These are phyloP conservation scores for Lepraria neglecta DNA, from an alignment of 495 filamentous ascomycete genomes.

Conservation along the genomic window DNA sequence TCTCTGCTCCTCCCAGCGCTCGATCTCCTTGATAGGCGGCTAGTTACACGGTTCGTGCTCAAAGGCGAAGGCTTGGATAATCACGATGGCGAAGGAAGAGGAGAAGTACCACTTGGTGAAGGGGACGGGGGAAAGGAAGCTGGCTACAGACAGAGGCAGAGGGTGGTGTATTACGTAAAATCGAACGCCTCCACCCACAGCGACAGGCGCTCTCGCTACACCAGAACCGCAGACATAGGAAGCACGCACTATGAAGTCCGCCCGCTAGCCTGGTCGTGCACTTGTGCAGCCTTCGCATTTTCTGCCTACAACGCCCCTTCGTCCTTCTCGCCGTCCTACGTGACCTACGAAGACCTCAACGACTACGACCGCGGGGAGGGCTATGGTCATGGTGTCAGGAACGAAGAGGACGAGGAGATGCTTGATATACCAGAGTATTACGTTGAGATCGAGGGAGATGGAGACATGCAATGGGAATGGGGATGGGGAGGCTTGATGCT, in stretches of 20 bases:
- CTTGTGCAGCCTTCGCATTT: constrained; percentile 75
- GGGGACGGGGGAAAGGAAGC: no score
- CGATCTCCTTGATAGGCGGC: constrained; percentile 69
- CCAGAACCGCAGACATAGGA: constrained; percentile 16
- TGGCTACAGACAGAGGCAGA: constrained; percentile 5
- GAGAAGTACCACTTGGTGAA: no score
- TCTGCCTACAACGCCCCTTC: constrained; percentile 49
- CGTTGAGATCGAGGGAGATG: neutral
- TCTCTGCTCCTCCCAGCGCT: constrained; percentile 59
- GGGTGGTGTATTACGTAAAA: constrained; percentile 40
- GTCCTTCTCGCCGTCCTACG: neutral
- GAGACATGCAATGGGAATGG: constrained; percentile 13
- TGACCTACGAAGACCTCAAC: neutral
- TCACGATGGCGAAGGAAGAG: constrained; percentile 1
- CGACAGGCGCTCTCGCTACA: constrained; percentile 27
- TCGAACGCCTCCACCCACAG: constrained; percentile 28
- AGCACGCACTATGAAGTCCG: constrained; percentile 60
- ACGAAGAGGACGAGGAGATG: constrained; percentile 14
- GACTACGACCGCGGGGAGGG: neutral
- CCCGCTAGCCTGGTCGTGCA: constrained; percentile 78
- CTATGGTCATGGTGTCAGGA: constrained; percentile 1
- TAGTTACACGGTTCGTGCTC: constrained; percentile 47
- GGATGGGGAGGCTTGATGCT: constrained; percentile 48
- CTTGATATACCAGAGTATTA: constrained; percentile 4
- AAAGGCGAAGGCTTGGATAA: neutral